phyloP scores from a whole-genome alignment of 345 rosid genomes.

The Mangifera indica region DNA sequence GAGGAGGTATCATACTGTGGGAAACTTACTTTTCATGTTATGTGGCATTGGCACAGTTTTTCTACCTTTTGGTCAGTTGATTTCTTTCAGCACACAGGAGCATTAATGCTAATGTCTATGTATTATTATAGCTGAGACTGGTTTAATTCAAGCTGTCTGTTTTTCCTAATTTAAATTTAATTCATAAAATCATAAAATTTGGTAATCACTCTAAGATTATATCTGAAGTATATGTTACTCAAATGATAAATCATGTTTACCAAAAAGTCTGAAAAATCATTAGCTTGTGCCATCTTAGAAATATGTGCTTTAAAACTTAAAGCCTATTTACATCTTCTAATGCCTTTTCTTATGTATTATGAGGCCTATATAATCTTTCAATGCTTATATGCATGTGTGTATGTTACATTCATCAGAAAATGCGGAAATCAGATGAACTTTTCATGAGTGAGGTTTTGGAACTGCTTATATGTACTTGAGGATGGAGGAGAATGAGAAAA shows the following conservation, averaged over 20 bases:
- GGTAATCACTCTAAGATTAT: not conserved
- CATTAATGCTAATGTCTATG: not conserved
- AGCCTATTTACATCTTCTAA: too few relatives aligned
- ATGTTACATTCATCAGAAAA: too few relatives aligned
- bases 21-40: not conserved
- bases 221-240: not conserved
- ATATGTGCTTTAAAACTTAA: too few relatives aligned
- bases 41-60: not conserved
- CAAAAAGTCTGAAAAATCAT: too few relatives aligned
- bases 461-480: not conserved
- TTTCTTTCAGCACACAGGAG: not conserved
- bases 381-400: too few relatives aligned
- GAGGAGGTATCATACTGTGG: slow-evolving; percentile 49
- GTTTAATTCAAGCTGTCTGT: slow-evolving; percentile 1
- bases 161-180: not conserved
- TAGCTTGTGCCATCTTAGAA: too few relatives aligned
- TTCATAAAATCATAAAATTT: not conserved
- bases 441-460: not conserved
- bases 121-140: slow-evolving; percentile 2
- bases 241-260: not conserved
- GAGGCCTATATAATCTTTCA: too few relatives aligned
- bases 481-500: not conserved
- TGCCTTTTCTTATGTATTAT: too few relatives aligned
- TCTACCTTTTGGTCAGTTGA: not conserved
- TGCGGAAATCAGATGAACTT: too few relatives aligned